Evolutionary conservation across 116 monocot species (phyloP).

Genomic region (Posidonia oceanica): DNA sequence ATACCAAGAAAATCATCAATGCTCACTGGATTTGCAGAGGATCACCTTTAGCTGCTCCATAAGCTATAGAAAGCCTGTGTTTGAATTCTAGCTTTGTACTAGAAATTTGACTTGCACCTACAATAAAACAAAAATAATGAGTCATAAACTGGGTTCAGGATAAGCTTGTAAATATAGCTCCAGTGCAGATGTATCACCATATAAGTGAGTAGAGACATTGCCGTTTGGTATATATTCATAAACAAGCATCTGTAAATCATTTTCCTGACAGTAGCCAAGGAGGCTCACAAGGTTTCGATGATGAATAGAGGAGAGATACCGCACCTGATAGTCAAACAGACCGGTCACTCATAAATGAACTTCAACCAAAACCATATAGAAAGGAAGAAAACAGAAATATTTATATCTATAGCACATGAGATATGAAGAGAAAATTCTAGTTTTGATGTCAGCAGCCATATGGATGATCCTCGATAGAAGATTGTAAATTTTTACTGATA

Average conservation of each 20-base stretch:
- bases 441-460: no score
- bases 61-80: constrained; percentile 74
- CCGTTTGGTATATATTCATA: constrained; percentile 82
- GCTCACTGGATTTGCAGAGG: constrained; percentile 22
- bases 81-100: constrained; percentile 68
- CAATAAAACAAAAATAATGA: not conserved
- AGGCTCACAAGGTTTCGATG: constrained; percentile 86
- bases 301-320: constrained; percentile 34
- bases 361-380: not conserved
- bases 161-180: not conserved
- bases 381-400: not conserved
- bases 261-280: constrained; percentile 84
- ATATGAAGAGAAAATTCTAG: no score
- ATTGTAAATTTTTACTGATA: no score
- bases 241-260: constrained; percentile 64
- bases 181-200: constrained; percentile 31
- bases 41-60: constrained; percentile 89
- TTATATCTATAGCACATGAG: no score
- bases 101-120: constrained; percentile 32
- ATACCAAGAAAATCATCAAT: constrained; percentile 18
- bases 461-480: no score
- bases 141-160: not conserved
- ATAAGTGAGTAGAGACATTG: constrained; percentile 61
- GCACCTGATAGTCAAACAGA: constrained; percentile 30
- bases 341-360: not conserved